These are phyloP conservation scores for Meyerozyma guilliermondii DNA, from an alignment of 1,139 yeast species.

Conservation along the genomic window DNA sequence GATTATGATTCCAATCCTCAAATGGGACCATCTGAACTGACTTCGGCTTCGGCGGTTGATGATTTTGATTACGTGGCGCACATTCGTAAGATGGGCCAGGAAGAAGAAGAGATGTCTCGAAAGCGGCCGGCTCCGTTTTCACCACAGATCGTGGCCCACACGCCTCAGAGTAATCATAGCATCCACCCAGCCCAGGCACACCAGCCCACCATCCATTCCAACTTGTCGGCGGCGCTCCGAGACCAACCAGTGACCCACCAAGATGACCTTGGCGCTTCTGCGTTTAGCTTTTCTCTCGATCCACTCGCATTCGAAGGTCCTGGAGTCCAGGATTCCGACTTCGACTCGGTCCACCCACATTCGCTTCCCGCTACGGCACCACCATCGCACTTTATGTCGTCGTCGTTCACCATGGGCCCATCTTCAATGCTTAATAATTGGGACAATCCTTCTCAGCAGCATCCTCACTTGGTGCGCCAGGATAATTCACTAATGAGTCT, in stretches of 20 bases:
- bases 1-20: conserved; percentile 10
- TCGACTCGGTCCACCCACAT: neutral
- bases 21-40: conserved; percentile 3
- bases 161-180: neutral
- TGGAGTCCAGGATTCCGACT: neutral
- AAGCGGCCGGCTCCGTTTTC: conserved; percentile 35
- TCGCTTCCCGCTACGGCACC: conserved; percentile 1
- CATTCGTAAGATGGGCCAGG: conserved; percentile 52
- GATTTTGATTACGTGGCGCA: conserved; percentile 68
- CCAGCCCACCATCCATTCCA: conserved; percentile 11
- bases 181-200: conserved; percentile 2
- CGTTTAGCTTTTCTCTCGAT: conserved; percentile 27
- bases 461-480: conserved; percentile 1
- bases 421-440: neutral
- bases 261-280: conserved; percentile 4
- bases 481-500: conserved; percentile 2
- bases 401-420: conserved; percentile 1
- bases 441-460: neutral
- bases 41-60: conserved; percentile 38
- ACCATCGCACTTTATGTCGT: neutral
- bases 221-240: conserved; percentile 13
- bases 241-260: conserved; percentile 4
- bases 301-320: conserved; percentile 35
- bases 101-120: conserved; percentile 15
- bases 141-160: conserved; percentile 17